phyloP scores from a whole-genome alignment of 306 rosid genomes.

The Vigna trinervia region DNA sequence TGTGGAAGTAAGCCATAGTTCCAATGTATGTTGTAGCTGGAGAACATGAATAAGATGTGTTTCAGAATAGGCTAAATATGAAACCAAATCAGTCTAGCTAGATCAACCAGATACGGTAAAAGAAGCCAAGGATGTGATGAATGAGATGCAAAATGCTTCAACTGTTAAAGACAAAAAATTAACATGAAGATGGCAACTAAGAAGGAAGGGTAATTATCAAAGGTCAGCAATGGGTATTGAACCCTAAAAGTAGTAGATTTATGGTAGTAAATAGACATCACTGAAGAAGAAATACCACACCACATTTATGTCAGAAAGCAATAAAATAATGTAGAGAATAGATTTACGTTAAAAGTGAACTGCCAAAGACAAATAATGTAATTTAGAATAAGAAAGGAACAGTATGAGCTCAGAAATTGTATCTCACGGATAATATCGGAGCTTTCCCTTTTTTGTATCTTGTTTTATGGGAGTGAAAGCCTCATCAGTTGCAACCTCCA shows the following conservation, averaged over 20 bases:
- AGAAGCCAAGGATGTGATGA: constrained; percentile 31
- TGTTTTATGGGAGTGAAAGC: constrained; percentile 90
- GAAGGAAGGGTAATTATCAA: neutral
- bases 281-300: neutral
- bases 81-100: constrained; percentile 31
- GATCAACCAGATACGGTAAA: constrained; percentile 6
- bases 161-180: neutral
- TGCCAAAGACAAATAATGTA: constrained; percentile 33
- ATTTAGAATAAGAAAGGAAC: constrained; percentile 28
- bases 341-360: constrained; percentile 9
- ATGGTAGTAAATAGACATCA: constrained; percentile 15
- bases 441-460: constrained; percentile 93
- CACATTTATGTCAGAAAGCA: constrained; percentile 29
- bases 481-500: constrained; percentile 99
- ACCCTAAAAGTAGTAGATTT: constrained; percentile 26
- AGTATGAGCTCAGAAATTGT: constrained; percentile 25
- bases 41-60: constrained; percentile 30
- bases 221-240: constrained; percentile 16
- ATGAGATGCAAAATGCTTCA: constrained; percentile 20
- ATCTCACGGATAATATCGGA: constrained; percentile 95
- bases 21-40: constrained; percentile 90
- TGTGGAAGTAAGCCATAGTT: constrained; percentile 97
- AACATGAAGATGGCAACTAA: constrained; percentile 32
- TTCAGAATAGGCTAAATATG: constrained; percentile 33
- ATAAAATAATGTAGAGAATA: neutral